Evolutionary conservation across 768 basidiomycete species (phyloP), one percentile per base, ranked within the genome.

Genomic region (Amanita molliuscula): DNA sequence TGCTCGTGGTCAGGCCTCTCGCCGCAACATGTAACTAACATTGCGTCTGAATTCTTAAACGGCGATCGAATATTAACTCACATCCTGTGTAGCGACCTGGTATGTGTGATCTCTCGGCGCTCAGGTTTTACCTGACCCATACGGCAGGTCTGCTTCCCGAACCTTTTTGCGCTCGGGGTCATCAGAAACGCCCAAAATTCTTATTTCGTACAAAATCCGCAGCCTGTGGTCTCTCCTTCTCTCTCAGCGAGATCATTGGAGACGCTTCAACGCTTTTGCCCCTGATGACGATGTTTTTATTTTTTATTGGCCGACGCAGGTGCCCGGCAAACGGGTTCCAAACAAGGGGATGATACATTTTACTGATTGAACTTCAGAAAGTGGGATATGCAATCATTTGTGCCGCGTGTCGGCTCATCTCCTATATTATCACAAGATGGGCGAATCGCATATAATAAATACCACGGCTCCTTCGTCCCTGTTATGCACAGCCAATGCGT

Each of bases 81-180:
- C 58, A 74, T 93, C 40, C 62, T 91, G 18, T 88, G 88, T 64
- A 91, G 90, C 61, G 89, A 92, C 65, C 73, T 93, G 48, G 88
- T 88, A 66, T 60, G 81, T 73, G 35, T 21, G 11, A 46, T 15
- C 33, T 15, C 33, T 18, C 2, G n/a, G 13, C 21, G 3, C 25
- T 16, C 21, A 20, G 20, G 18, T 2, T 11, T 15, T 8, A 16
- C 29, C 44, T 20, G n/a, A 26, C 25, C 25, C 21, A 34, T 7
- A n/a, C 20, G 91, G 84, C 13, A 92, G 85, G 77, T 94, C 10
- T 94, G 94, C 64, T 93, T 93, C 59, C 86, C 88, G 0, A 79
- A 87, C 51, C 76, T 94, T 1, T 71, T 89, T 9, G 85, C 80
- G 0, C 85, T 66, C 74, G 0, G 77, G 74, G 53, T 51, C 54